Base-by-base conservation (phyloP, 75 land plant species). In the Pseudotsuga menziesii region DNA sequence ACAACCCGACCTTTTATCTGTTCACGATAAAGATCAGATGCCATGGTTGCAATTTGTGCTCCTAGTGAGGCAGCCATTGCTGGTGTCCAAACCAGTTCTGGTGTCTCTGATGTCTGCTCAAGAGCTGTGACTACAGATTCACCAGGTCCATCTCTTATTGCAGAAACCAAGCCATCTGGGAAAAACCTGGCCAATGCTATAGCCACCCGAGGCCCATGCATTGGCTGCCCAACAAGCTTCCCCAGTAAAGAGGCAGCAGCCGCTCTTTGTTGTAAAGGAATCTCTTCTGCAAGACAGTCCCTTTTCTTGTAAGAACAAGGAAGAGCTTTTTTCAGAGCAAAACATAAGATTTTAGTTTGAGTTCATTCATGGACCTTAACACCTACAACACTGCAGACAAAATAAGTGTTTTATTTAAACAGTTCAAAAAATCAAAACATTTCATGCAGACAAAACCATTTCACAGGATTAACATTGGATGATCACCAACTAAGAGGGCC, bases 141-240 rank as follows among this genome's bases (percentile, higher is more conserved):
- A 62, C 99, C 99, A 74, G 99, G 99, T 17, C 99, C 99, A 86
- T 97, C 99, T 67, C 91, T 80, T 55, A 95, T 92, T 55, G 84
- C 82, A 72, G 99, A 95, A 39, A 97, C 98, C n/a, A 97, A 83
- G 16, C 99, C 99, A 90, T 97, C 99, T 25, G 99, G 99, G 55
- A 97, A 88, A 79, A 93, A 94, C 79, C 99, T 89, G 75, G 95
- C 99, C 35, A 97, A 83, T 55, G 99, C 91, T 66, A 97, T 97
- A 13, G 98, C 99, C 39, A 97, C 99, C 77, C 98, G 77, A 41
- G 99, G 99, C 27, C 99, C 99, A 90, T 97, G 99, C 99, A 97
- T 97, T 76, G 99, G 92, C 82, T 97, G 99, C 48, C 92, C 91
- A 4, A 95, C 80, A 82, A 97, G 98, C 76, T 97, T 97, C 35